Evolutionary conservation across 2,329 filamentous ascomycete species (phyloP).

Genomic region (Pseudomassariella vexata): DNA sequence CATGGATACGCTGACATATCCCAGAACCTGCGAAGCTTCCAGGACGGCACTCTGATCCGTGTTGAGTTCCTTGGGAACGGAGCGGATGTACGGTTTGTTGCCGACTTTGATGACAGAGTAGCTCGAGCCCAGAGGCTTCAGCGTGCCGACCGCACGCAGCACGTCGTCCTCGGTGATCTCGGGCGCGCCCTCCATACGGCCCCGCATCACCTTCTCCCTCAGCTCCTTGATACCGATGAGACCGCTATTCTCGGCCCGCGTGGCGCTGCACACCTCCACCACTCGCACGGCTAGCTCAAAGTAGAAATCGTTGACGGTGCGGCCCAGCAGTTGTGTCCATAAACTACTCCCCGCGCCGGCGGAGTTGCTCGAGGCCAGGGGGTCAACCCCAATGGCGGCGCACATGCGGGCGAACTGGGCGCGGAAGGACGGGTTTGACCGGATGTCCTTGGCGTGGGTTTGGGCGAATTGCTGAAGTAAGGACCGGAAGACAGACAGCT

Average conservation of each 20-base stretch:
- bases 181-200: constrained; percentile 68
- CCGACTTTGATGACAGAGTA: constrained; percentile 84
- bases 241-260: constrained; percentile 85
- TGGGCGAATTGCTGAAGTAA: constrained; percentile 91
- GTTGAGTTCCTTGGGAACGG: constrained; percentile 90
- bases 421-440: constrained; percentile 89
- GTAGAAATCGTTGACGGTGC: constrained; percentile 95
- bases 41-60: constrained; percentile 89
- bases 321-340: constrained; percentile 88
- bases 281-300: constrained; percentile 95
- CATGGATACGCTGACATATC: constrained; percentile 87
- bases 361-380: constrained; percentile 62
- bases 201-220: constrained; percentile 65
- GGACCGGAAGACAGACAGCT: constrained; percentile 93
- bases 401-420: constrained; percentile 99
- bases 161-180: constrained; percentile 91
- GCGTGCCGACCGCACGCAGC: constrained; percentile 77
- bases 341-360: constrained; percentile 58
- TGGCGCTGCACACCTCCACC: constrained; percentile 85
- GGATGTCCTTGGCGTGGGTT: constrained; percentile 92
- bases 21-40: constrained; percentile 83
- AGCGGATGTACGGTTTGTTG: constrained; percentile 79
- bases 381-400: constrained; percentile 92
- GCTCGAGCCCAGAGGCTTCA: constrained; percentile 81
- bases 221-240: constrained; percentile 82